These are phyloP conservation scores for Vigna hirtella DNA, from an alignment of 306 rosid species.

Conservation along the genomic window DNA sequence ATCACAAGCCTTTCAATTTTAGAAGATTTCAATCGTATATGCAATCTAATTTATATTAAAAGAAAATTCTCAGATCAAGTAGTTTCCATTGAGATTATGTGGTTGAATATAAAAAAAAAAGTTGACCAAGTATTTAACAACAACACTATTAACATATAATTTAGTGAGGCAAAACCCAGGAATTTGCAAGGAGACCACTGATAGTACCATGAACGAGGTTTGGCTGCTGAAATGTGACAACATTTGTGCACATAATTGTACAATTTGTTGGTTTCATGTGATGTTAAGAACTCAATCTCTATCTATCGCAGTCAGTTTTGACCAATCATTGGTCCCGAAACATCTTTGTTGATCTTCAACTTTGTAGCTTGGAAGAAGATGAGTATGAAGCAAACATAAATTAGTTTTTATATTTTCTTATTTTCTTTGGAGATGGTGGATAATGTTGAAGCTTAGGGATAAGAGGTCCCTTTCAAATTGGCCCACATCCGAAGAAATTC, in stretches of 20 bases:
- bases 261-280: conserved; percentile 34
- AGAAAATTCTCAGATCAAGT: neutral
- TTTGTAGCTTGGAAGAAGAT: conserved; percentile 19
- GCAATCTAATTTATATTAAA: too few species aligned
- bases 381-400: conserved; percentile 34
- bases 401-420: neutral
- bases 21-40: too few species aligned
- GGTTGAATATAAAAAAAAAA: neutral
- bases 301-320: conserved; percentile 20
- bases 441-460: neutral
- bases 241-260: conserved; percentile 13
- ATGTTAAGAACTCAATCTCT: conserved; percentile 39
- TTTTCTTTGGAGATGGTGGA: neutral
- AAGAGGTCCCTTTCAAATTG: conserved; percentile 34
- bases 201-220: too few species aligned
- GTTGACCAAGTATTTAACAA: neutral
- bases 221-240: neutral
- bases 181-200: neutral
- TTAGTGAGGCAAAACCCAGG: neutral
- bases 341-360: neutral
- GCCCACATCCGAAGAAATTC: conserved; percentile 24
- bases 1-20: too few species aligned
- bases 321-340: neutral
- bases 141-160: neutral
- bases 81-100: neutral